These are phyloP conservation scores for Penicillium sp. DNA, from an alignment of 2,329 filamentous ascomycete genomes.

Conservation along the genomic window DNA sequence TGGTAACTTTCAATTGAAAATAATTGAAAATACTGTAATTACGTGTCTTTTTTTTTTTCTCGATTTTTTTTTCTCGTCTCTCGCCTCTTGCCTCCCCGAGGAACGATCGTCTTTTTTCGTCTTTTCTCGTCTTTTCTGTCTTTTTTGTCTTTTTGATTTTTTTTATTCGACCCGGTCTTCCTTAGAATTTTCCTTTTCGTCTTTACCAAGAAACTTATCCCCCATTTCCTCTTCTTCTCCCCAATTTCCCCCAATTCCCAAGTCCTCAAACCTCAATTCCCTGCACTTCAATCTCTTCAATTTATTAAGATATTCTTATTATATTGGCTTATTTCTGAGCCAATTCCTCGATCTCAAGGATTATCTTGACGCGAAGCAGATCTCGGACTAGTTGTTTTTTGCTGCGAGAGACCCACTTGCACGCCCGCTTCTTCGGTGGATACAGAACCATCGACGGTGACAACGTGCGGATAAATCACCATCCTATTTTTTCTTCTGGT, in stretches of 20 bases:
- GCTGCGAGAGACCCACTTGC: slow-evolving; percentile 39
- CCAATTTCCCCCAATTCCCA: slow-evolving; percentile 4
- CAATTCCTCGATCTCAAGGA: slow-evolving; percentile 20
- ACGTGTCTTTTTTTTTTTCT: slow-evolving; percentile 5
- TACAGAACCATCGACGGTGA: slow-evolving; percentile 41
- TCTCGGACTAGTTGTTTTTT: slow-evolving; percentile 38
- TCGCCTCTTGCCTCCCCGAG: slow-evolving; percentile 28
- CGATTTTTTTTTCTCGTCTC: slow-evolving; percentile 15
- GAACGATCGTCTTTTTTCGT: slow-evolving; percentile 27
- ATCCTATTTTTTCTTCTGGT: slow-evolving; percentile 37
- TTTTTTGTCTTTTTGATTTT: slow-evolving; percentile 8
- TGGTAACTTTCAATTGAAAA: background rate
- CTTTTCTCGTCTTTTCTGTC: slow-evolving; percentile 18
- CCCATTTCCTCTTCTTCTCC: slow-evolving; percentile 13
- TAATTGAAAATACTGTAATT: slow-evolving; percentile 3
- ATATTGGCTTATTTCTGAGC: background rate
- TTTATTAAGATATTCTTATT: slow-evolving; percentile 1
- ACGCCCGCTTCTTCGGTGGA: slow-evolving; percentile 42
- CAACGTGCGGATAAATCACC: slow-evolving; percentile 45
- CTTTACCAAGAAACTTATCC: slow-evolving; percentile 12
- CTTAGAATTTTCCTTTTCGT: slow-evolving; percentile 18
- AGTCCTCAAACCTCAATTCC: background rate
- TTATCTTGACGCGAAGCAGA: slow-evolving; percentile 38
- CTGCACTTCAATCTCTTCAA: slow-evolving; percentile 1
- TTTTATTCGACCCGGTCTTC: slow-evolving; percentile 23